A percentile compares a stretch with the other conserved stretches of the same genome.
Evolutionary conservation across 2,329 filamentous ascomycete species (phyloP).

Genomic region (Claviceps pazoutovae): DNA sequence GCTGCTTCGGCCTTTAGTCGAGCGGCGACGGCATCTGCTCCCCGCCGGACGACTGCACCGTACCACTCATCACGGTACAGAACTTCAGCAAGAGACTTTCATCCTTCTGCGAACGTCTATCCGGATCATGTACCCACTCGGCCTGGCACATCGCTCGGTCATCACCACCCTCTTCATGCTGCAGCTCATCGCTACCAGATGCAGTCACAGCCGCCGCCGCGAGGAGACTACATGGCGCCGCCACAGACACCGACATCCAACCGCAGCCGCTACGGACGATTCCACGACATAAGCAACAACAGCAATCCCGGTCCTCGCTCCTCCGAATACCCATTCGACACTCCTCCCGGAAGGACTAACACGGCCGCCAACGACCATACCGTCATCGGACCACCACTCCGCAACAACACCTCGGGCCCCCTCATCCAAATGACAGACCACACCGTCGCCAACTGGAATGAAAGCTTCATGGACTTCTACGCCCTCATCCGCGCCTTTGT

Average conservation of each 20-base stretch:
- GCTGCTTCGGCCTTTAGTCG: conserved; percentile 7
- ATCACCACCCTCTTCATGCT: not conserved
- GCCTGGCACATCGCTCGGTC: conserved; percentile 11
- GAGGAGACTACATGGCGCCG: conserved; percentile 13
- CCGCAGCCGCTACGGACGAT: conserved; percentile 16
- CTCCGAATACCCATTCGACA: not conserved
- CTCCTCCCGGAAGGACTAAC: not conserved
- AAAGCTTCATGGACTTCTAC: conserved; percentile 24
- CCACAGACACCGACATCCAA: conserved; percentile 17
- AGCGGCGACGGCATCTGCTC: not conserved
- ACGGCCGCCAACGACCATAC: not conserved
- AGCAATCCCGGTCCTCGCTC: not conserved
- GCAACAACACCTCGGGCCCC: conserved; percentile 11
- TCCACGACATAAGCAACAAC: conserved; percentile 13
- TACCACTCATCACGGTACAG: conserved; percentile 14
- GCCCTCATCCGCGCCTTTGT: conserved; percentile 22
- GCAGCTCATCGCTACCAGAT: not conserved
- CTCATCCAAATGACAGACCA: conserved; percentile 23
- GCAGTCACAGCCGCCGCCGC: conserved; percentile 1
- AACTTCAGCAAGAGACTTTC: conserved; percentile 20
- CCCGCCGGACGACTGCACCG: not conserved
- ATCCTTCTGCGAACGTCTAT: conserved; percentile 8
- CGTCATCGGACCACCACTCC: conserved; percentile 9
- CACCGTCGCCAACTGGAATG: conserved; percentile 20
- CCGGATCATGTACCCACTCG: not conserved